phyloP scores from a whole-genome alignment of 2,329 filamentous ascomycete genomes.

The Cladosporium sp. region DNA sequence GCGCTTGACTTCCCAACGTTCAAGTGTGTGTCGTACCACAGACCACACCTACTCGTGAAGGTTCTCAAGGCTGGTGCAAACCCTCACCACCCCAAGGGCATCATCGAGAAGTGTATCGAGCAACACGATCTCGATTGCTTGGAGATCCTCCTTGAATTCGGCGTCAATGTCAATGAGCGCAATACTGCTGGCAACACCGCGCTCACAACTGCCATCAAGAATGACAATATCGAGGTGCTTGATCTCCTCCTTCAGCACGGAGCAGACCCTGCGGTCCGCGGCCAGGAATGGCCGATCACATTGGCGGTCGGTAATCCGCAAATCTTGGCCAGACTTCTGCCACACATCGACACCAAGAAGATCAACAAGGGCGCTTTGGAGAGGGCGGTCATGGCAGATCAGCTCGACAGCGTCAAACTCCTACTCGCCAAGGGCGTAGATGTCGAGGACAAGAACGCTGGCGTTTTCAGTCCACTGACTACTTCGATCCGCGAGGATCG shows the following conservation, averaged over 20 bases:
- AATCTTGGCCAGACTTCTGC: conserved; percentile 57
- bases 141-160: conserved; percentile 57
- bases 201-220: conserved; percentile 62
- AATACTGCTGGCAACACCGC: conserved; percentile 56
- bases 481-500: conserved; percentile 62
- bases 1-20: conserved; percentile 63
- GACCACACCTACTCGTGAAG: conserved; percentile 56
- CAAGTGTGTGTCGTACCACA: conserved; percentile 65
- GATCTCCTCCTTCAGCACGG: conserved; percentile 56
- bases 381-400: conserved; percentile 62
- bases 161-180: conserved; percentile 58
- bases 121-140: conserved; percentile 59
- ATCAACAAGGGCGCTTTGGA: conserved; percentile 65
- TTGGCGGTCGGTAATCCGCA: conserved; percentile 62
- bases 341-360: conserved; percentile 54
- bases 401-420: conserved; percentile 64
- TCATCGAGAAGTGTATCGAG: conserved; percentile 60
- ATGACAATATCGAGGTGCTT: conserved; percentile 56
- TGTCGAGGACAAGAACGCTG: conserved; percentile 68
- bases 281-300: conserved; percentile 66
- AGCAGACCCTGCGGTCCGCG: conserved; percentile 59
- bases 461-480: conserved; percentile 66
- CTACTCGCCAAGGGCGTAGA: conserved; percentile 61
- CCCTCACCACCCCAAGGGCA: conserved; percentile 57
- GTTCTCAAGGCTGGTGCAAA: conserved; percentile 59